A percentile compares a stretch with the other conserved stretches of the same genome.
Conservation (phyloP, 176 grass and related monocot genomes). For the Avena atlantica region DNA sequence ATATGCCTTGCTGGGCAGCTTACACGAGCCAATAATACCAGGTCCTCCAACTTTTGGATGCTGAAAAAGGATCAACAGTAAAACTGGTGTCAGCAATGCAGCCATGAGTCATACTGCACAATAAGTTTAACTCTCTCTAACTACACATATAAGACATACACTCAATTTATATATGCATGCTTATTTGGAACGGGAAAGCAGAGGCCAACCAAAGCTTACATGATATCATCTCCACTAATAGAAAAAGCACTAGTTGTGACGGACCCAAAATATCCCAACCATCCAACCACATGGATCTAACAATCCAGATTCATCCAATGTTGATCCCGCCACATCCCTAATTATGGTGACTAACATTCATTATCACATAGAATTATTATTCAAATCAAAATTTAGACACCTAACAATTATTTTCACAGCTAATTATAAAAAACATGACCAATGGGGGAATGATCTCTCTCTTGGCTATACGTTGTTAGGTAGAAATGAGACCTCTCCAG, state of each 20-base stretch:
- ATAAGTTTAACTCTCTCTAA: conserved; percentile 3
- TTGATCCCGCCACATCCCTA: not conserved
- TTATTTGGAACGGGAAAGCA: conserved; percentile 17
- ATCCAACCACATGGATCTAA: not conserved
- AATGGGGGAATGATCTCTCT: too few relatives aligned
- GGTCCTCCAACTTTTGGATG: conserved; percentile 83
- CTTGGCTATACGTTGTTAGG: too few relatives aligned
- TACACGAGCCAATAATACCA: conserved; percentile 75
- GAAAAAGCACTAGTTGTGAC: not conserved
- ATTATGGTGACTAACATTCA: not conserved
- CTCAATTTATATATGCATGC: conserved; percentile 8
- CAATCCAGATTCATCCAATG: not conserved
- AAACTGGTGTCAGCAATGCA: conserved; percentile 5
- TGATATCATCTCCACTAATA: not conserved
- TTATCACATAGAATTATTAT: not conserved
- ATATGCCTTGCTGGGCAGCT: conserved; percentile 57
- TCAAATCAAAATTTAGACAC: too few relatives aligned
- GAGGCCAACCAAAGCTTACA: not conserved
- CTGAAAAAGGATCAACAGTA: conserved; percentile 51
- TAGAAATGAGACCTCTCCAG: too few relatives aligned
- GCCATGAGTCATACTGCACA: conserved; percentile 20
- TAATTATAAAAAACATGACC: too few relatives aligned
- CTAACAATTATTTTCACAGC: too few relatives aligned
- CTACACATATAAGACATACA: not conserved
- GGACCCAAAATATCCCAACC: not conserved